These are phyloP conservation scores for Calonectria leucothoes DNA, from an alignment of 2,329 filamentous ascomycete genomes.

Conservation along the genomic window DNA sequence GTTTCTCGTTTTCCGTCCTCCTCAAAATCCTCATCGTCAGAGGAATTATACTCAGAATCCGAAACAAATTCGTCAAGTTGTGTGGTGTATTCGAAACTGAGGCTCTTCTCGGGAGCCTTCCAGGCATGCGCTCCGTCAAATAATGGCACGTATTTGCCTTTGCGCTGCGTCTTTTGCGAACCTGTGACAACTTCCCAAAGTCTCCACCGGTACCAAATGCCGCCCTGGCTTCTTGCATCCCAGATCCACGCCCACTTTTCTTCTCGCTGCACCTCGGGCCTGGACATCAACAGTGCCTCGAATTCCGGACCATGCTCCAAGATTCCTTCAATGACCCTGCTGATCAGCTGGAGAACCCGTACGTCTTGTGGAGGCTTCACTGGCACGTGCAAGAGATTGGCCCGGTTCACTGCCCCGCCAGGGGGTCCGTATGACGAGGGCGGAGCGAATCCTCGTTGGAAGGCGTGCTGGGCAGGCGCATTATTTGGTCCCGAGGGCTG, in stretches of 20 bases:
- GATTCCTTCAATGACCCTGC: slow-evolving; percentile 86
- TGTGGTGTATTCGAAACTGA: slow-evolving; percentile 86
- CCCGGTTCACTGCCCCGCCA: slow-evolving; percentile 55
- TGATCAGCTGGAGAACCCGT: slow-evolving; percentile 83
- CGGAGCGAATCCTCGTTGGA: slow-evolving; percentile 77
- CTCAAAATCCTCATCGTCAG: slow-evolving; percentile 81
- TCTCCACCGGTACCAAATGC: slow-evolving; percentile 93
- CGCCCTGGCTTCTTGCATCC: slow-evolving; percentile 82
- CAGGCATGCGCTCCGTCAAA: slow-evolving; percentile 85
- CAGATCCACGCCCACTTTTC: slow-evolving; percentile 96
- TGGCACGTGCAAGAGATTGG: slow-evolving; percentile 71
- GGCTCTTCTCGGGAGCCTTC: slow-evolving; percentile 77
- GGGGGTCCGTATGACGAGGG: slow-evolving; percentile 73
- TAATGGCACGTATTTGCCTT: slow-evolving; percentile 69
- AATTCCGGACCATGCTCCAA: slow-evolving; percentile 86
- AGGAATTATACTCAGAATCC: slow-evolving; percentile 87
- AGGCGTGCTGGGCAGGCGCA: slow-evolving; percentile 56
- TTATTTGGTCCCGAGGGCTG: slow-evolving; percentile 50
- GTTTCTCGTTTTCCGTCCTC: slow-evolving; percentile 66
- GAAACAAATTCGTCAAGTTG: slow-evolving; percentile 82
- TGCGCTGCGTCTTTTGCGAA: slow-evolving; percentile 57
- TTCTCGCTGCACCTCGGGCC: slow-evolving; percentile 83
- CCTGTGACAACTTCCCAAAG: slow-evolving; percentile 88
- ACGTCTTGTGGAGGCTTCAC: slow-evolving; percentile 83
- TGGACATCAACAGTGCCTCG: slow-evolving; percentile 91